A percentile compares a stretch with the other conserved stretches of the same genome.
Evolutionary conservation across 2,329 filamentous ascomycete genomes (phyloP).

Genomic region (Sordariomycetes sp.): DNA sequence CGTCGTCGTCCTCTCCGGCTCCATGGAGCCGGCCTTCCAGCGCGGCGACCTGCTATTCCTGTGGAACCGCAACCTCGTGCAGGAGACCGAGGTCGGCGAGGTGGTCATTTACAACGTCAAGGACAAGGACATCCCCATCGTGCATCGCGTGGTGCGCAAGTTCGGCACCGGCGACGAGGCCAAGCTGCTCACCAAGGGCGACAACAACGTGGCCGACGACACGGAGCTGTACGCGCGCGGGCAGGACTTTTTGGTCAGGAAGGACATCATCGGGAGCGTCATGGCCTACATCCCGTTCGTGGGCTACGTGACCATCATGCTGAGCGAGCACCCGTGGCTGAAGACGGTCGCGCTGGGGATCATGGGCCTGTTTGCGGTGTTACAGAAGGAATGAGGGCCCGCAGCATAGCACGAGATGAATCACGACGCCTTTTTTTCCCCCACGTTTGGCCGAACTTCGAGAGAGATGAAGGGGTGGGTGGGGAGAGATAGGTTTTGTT

Average conservation of each 20-base stretch:
- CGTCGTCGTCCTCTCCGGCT: slow-evolving; percentile 76
- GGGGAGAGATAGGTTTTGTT: too few species aligned
- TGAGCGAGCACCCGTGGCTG: slow-evolving; percentile 93
- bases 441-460: background rate
- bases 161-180: slow-evolving; percentile 51
- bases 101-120: slow-evolving; percentile 69
- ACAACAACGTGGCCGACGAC: slow-evolving; percentile 92
- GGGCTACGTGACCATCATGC: slow-evolving; percentile 91
- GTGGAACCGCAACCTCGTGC: slow-evolving; percentile 61
- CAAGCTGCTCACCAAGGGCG: slow-evolving; percentile 90
- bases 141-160: slow-evolving; percentile 80
- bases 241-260: slow-evolving; percentile 77
- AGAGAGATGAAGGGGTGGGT: background rate
- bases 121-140: slow-evolving; percentile 95
- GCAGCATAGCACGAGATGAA: background rate
- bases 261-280: slow-evolving; percentile 90
- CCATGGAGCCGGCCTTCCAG: slow-evolving; percentile 77
- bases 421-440: background rate
- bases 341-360: slow-evolving; percentile 91
- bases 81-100: slow-evolving; percentile 46
- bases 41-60: slow-evolving; percentile 67
- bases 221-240: slow-evolving; percentile 76
- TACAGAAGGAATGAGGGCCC: slow-evolving; percentile 71
- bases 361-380: slow-evolving; percentile 88
- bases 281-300: slow-evolving; percentile 89